Evolutionary conservation across 1,284 basidiomycete genomes (phyloP), one percentile per base, ranked within the genome.

Genomic region (Fomitopsis betulina): DNA sequence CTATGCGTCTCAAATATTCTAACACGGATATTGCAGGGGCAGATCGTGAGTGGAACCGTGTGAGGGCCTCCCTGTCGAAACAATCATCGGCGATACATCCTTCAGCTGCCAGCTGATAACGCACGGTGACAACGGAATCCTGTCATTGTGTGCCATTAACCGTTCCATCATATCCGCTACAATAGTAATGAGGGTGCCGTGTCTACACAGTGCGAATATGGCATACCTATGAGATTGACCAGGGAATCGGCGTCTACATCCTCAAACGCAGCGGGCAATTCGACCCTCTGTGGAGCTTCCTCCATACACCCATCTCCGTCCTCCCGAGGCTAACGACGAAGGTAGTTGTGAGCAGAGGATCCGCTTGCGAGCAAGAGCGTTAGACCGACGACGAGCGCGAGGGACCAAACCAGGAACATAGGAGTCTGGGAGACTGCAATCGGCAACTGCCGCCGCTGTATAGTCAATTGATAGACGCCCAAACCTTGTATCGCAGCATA

Each of bases 131-230:
- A 94, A 78, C 61, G 91, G 91, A 72, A 98, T 94, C 71, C 85
- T 85, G 78, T 98, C 94, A 77, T 98, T 98, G 82, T 96, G 93
- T 61, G 83, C 80, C 74, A 95, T 94, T 64, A 98, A 78, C 62
- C 94, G 87, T 70, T 94, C 85, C 65, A 97, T 85, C 94, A 97
- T 97, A 72, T 96, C 91, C 63, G 93, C 93, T 94, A 70, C 50
- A 67, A 57, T 53, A 54, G 57, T 4, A 25, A 25, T 25, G 33
- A 51, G 49, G 33, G 55, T 17, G 9, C 38, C 6, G 25, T n/a
- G 12, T 23, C 15, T 17, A 15, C 37, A 5, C 6, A 23, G 40
- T 5, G 2, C 10, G n/a, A 8, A 30, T 55, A 3, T 6, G 17
- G 38, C 65, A 54, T 70, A 94, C 92, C 89, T 74, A 96, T 94